Conservation (phyloP, 1,284 basidiomycete species). For the Polyporus tsugae region DNA sequence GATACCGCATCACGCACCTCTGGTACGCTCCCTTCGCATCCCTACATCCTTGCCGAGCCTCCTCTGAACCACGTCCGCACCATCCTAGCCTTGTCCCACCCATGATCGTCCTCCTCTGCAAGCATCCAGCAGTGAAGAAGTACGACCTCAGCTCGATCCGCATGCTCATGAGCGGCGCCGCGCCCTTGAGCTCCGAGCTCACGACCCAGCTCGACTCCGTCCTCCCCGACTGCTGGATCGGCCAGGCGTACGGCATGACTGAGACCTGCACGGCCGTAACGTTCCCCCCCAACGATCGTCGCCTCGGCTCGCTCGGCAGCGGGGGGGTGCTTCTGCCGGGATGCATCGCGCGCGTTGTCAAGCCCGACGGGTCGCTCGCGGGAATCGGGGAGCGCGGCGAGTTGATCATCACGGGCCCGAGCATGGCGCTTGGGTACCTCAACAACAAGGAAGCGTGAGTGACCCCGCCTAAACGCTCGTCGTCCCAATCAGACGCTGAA, state of each 20-base stretch:
- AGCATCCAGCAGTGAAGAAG: slow-evolving; percentile 72
- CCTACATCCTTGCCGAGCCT: no score
- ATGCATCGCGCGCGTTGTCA: slow-evolving; percentile 49
- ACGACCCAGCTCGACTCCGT: slow-evolving; percentile 58
- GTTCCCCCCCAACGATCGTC: slow-evolving; percentile 36
- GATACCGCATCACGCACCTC: slow-evolving; percentile 71
- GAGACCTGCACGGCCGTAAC: slow-evolving; percentile 59
- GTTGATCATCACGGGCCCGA: slow-evolving; percentile 49
- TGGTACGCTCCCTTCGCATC: slow-evolving; percentile 50
- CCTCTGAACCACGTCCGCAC: slow-evolving; percentile 16
- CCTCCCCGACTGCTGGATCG: slow-evolving; percentile 66
- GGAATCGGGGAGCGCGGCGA: slow-evolving; percentile 51
- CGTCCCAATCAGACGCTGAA: neutral
- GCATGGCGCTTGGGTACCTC: slow-evolving; percentile 50
- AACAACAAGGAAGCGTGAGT: slow-evolving; percentile 52
- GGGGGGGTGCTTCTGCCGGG: slow-evolving; percentile 51
- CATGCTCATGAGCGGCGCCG: slow-evolving; percentile 73
- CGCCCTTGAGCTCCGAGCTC: slow-evolving; percentile 76
- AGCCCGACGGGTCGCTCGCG: slow-evolving; percentile 49
- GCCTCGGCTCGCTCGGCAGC: slow-evolving; percentile 43
- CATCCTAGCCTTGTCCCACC: slow-evolving; percentile 71
- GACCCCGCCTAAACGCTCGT: neutral
- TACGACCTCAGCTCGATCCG: slow-evolving; percentile 71
- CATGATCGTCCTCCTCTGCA: slow-evolving; percentile 64
- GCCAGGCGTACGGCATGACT: slow-evolving; percentile 71